These are phyloP conservation scores for Thalia dealbata DNA, from an alignment of 176 grass and related monocot species.

Conservation along the genomic window DNA sequence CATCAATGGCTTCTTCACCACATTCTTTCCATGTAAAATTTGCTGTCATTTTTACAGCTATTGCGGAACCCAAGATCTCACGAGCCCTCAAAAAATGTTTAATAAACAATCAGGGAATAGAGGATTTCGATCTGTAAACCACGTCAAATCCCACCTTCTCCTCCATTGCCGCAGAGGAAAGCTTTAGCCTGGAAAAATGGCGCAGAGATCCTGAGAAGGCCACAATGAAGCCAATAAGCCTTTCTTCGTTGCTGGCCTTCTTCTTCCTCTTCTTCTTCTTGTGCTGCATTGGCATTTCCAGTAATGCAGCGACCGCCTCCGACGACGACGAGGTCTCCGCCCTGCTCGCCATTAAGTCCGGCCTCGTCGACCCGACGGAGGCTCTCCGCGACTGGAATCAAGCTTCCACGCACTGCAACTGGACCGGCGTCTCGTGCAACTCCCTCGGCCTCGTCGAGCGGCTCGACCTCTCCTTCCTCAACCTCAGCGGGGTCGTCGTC, in stretches of 20 bases:
- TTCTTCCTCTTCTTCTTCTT: not conserved
- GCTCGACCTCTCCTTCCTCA: constrained; percentile 56
- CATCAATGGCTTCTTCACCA: constrained; percentile 22
- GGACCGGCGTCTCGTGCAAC: constrained; percentile 62
- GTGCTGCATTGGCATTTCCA: constrained; percentile 7
- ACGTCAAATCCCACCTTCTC: not conserved
- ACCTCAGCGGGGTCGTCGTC: constrained; percentile 60
- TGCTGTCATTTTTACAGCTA: not conserved
- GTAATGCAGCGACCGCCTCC: constrained; percentile 13
- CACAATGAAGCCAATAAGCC: constrained; percentile 1
- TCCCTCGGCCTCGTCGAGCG: constrained; percentile 32
- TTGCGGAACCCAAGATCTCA: constrained; percentile 10
- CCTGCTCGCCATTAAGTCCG: constrained; percentile 58
- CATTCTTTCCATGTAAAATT: constrained; percentile 64
- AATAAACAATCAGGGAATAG: not conserved
- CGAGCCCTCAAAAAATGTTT: not conserved
- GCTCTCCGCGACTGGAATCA: constrained; percentile 43
- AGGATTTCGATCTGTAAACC: too few species aligned
- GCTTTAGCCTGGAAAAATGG: constrained; percentile 12
- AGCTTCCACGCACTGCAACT: constrained; percentile 47
- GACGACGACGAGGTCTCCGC: constrained; percentile 32
- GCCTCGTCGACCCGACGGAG: constrained; percentile 44
- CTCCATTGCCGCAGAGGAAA: not conserved
- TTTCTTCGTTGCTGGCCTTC: constrained; percentile 15
- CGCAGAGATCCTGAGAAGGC: constrained; percentile 3